Percentiles rank a stretch among this genome's conserved stretches.
These are phyloP conservation scores for Eucalyptus sp. DNA, from an alignment of 345 rosid species.

Conservation along the genomic window DNA sequence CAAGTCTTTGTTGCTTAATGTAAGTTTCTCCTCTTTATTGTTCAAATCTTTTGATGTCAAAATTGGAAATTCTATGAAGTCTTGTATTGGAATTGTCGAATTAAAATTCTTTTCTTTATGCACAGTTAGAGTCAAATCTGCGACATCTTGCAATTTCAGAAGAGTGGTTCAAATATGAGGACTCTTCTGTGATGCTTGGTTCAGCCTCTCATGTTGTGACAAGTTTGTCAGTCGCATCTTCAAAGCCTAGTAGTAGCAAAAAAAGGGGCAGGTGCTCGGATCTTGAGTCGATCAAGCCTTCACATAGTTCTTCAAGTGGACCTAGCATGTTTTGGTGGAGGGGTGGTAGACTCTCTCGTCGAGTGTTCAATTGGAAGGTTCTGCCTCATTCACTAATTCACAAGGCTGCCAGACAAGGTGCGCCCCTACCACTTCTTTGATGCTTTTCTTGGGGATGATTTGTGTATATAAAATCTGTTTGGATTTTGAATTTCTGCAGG, in stretches of 20 bases:
- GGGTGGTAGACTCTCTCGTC: constrained; percentile 79
- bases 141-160: constrained; percentile 60
- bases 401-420: constrained; percentile 95
- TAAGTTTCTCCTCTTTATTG: constrained; percentile 16
- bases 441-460: background rate
- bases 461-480: constrained; percentile 19
- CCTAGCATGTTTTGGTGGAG: constrained; percentile 88
- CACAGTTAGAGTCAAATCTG: constrained; percentile 77
- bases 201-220: constrained; percentile 65
- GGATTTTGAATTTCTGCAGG: constrained; percentile 51
- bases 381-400: constrained; percentile 53
- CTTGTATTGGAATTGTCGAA: background rate
- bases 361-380: constrained; percentile 74
- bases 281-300: constrained; percentile 24
- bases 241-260: constrained; percentile 57
- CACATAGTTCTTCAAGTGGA: constrained; percentile 46
- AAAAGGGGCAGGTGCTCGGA: constrained; percentile 42
- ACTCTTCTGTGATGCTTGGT: constrained; percentile 47
- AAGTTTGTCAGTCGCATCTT: constrained; percentile 39
- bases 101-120: background rate
- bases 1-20: constrained; percentile 48
- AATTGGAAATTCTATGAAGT: background rate
- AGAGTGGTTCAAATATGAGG: constrained; percentile 79
- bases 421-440: background rate
- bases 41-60: background rate